Conservation (phyloP, 2,329 filamentous ascomycete genomes). For the Sclerotiophoma versabilis region DNA sequence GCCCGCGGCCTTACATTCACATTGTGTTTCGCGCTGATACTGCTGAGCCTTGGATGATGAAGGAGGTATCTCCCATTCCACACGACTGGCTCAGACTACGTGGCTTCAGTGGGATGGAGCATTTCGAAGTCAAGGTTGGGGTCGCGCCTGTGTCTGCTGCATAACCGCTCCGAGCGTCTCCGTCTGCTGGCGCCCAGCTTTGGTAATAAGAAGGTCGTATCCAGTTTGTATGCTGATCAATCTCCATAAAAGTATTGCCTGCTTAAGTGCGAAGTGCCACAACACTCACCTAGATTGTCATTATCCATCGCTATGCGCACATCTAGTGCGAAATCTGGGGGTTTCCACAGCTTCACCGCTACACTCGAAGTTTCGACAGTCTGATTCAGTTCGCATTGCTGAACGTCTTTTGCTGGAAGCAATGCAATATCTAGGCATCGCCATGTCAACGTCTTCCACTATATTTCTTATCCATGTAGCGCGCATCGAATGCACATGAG, state of each 20-base stretch:
- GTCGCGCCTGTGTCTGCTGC: constrained; percentile 3
- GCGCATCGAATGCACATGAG: not conserved
- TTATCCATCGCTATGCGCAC: not conserved
- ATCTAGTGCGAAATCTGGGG: not conserved
- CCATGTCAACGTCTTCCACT: not conserved
- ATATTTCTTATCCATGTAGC: not conserved
- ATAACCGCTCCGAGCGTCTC: not conserved
- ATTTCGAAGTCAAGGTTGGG: constrained; percentile 39
- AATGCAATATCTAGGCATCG: not conserved
- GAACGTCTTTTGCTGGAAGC: not conserved
- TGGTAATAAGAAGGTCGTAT: no score
- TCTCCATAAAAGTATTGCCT: not conserved
- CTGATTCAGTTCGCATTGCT: no score
- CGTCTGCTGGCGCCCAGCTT: no score
- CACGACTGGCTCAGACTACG: constrained; percentile 25
- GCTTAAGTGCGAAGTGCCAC: no score
- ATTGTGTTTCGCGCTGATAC: constrained; percentile 32
- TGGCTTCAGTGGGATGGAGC: constrained; percentile 38
- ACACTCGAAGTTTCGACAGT: not conserved
- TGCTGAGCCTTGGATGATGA: constrained; percentile 35
- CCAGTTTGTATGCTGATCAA: not conserved
- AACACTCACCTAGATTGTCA: not conserved
- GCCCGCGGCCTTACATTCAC: constrained; percentile 30
- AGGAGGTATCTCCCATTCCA: constrained; percentile 17
- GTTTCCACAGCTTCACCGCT: not conserved